phyloP scores from a whole-genome alignment of 2,329 filamentous ascomycete genomes.

The Epichloe coenophiala region DNA sequence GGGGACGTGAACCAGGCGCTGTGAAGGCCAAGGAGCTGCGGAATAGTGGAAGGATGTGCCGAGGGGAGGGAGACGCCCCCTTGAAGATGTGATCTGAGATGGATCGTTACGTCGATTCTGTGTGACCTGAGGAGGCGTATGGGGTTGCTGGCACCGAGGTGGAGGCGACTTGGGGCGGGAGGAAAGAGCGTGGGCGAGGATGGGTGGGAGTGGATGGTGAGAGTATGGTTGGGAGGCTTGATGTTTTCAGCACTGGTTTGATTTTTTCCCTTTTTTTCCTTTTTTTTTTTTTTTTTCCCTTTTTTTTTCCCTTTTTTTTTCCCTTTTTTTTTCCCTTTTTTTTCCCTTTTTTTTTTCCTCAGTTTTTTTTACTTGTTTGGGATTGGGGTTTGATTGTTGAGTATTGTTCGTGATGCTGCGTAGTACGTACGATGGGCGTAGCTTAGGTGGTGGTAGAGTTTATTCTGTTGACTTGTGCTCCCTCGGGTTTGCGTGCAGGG shows the following conservation, averaged over 20 bases:
- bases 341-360: too few relatives aligned
- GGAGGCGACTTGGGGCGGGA: constrained; percentile 29
- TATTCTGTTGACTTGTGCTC: too few relatives aligned
- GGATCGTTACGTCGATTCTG: constrained; percentile 45
- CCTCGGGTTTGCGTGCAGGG: too few relatives aligned
- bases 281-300: too few relatives aligned
- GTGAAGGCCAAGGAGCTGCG: constrained; percentile 54
- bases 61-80: constrained; percentile 24
- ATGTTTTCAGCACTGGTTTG: background rate
- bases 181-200: constrained; percentile 16
- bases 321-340: too few relatives aligned
- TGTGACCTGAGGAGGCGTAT: constrained; percentile 43
- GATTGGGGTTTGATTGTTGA: background rate
- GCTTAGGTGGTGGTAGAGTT: too few relatives aligned
- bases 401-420: background rate
- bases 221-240: constrained; percentile 23
- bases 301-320: too few relatives aligned
- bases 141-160: constrained; percentile 31
- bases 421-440: background rate
- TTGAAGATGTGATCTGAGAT: constrained; percentile 47
- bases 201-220: constrained; percentile 28
- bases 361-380: background rate
- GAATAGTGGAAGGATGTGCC: constrained; percentile 60
- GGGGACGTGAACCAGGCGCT: constrained; percentile 43
- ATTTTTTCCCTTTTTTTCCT: too few relatives aligned